Conservation (phyloP, 441 rosid species). For the Pelargonium fulgidum region DNA sequence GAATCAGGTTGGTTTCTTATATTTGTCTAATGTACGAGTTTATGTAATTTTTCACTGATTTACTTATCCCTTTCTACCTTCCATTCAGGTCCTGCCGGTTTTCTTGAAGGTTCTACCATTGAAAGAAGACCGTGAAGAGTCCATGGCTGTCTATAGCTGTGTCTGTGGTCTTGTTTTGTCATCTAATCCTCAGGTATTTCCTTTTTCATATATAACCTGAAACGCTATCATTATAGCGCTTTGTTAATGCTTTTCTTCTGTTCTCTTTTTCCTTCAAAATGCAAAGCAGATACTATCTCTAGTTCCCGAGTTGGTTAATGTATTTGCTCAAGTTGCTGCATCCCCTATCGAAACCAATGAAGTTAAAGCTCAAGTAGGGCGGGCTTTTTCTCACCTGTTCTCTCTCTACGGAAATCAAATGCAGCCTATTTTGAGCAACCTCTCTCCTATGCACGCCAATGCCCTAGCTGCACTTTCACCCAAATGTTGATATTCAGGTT, state of each 20-base stretch:
- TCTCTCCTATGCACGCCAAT: slow-evolving; percentile 77
- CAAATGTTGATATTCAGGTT: slow-evolving; percentile 30
- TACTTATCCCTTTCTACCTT: slow-evolving; percentile 16
- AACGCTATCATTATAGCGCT: not conserved
- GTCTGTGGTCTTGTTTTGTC: slow-evolving; percentile 70
- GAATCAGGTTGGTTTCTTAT: slow-evolving; percentile 54
- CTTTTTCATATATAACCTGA: not conserved
- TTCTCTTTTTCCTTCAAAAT: slow-evolving; percentile 2
- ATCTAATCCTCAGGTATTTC: slow-evolving; percentile 71
- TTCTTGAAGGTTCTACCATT: slow-evolving; percentile 84
- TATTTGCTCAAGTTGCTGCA: slow-evolving; percentile 80
- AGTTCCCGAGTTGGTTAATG: slow-evolving; percentile 76
- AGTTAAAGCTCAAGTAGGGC: slow-evolving; percentile 81
- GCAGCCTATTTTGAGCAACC: slow-evolving; percentile 65
- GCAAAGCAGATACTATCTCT: slow-evolving; percentile 60
- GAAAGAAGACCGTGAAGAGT: slow-evolving; percentile 96
- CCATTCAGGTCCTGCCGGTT: slow-evolving; percentile 79
- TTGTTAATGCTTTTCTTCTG: not conserved
- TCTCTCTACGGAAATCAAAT: slow-evolving; percentile 81
- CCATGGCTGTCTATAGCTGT: slow-evolving; percentile 81
- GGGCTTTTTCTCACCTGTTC: slow-evolving; percentile 74
- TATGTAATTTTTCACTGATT: slow-evolving; percentile 2
- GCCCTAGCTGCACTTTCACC: slow-evolving; percentile 73
- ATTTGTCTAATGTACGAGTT: not conserved
- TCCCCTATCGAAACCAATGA: slow-evolving; percentile 77